phyloP scores from a whole-genome alignment of 1,284 basidiomycete species.

The Schizophyllum amplum region DNA sequence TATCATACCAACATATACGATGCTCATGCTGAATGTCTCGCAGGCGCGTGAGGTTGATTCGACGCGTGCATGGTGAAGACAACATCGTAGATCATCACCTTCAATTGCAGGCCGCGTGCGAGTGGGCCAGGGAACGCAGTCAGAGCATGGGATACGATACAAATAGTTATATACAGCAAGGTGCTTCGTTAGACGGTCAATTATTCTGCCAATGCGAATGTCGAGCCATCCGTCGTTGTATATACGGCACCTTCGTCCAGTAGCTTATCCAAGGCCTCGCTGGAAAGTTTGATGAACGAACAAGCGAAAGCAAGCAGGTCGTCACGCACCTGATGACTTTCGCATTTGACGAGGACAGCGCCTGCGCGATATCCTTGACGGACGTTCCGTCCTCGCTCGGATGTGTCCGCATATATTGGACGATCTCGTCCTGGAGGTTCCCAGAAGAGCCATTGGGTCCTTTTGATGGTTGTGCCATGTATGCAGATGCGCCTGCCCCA shows the following conservation, averaged over 20 bases:
- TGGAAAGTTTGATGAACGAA: not conserved
- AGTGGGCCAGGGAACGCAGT: too few species aligned
- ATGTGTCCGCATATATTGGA: not conserved
- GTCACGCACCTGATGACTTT: not conserved
- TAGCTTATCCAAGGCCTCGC: not conserved
- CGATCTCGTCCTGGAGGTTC: constrained; percentile 2
- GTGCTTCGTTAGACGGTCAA: not conserved
- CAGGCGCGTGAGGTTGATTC: too few species aligned
- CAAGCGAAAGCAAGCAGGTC: not conserved
- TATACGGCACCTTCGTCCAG: not conserved
- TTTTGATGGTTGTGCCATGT: not conserved
- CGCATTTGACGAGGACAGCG: not conserved
- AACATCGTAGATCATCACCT: too few species aligned
- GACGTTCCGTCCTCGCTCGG: not conserved
- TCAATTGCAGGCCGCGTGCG: too few species aligned
- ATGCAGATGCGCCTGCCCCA: not conserved
- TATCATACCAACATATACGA: not conserved
- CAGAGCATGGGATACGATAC: too few species aligned
- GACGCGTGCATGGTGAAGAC: too few species aligned
- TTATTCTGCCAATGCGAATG: not conserved
- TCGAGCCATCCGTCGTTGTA: not conserved
- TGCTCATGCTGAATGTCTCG: not conserved
- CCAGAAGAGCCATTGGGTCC: not conserved
- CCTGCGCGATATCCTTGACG: not conserved
- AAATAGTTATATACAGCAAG: not conserved